Evolutionary conservation across 768 basidiomycete species (phyloP).

Genomic region (Tulasnella sp.): DNA sequence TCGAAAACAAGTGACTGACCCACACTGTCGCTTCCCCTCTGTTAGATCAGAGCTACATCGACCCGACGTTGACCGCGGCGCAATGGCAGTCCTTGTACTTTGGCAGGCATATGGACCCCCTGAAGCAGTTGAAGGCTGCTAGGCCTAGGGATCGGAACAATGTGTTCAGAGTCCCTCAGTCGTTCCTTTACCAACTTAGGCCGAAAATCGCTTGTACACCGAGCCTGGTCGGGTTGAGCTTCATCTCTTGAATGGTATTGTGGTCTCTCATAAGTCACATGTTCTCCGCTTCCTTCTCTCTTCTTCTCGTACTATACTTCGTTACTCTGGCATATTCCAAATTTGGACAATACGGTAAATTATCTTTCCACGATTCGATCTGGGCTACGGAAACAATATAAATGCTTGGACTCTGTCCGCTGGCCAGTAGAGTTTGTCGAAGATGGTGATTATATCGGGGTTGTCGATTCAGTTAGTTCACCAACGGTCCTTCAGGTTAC

Average conservation of each 20-base stretch:
- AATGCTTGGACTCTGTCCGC: too few relatives aligned
- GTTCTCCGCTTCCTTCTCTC: neutral
- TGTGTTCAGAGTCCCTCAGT: constrained; percentile 34
- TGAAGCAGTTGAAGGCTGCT: constrained; percentile 23
- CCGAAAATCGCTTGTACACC: neutral
- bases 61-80: constrained; percentile 45
- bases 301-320: neutral
- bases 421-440: neutral
- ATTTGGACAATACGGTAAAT: neutral
- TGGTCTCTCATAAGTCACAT: neutral
- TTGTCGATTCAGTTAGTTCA: neutral
- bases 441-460: neutral
- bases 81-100: constrained; percentile 42
- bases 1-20: neutral
- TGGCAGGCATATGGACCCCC: constrained; percentile 9
- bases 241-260: too few relatives aligned
- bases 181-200: neutral
- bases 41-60: constrained; percentile 53
- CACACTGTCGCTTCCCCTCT: constrained; percentile 43
- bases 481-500: neutral
- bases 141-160: constrained; percentile 30
- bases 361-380: too few relatives aligned
- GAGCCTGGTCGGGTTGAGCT: neutral
- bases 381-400: too few relatives aligned
- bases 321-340: neutral